phyloP scores from a whole-genome alignment of 495 filamentous ascomycete genomes.

The Xylaria longipes region DNA sequence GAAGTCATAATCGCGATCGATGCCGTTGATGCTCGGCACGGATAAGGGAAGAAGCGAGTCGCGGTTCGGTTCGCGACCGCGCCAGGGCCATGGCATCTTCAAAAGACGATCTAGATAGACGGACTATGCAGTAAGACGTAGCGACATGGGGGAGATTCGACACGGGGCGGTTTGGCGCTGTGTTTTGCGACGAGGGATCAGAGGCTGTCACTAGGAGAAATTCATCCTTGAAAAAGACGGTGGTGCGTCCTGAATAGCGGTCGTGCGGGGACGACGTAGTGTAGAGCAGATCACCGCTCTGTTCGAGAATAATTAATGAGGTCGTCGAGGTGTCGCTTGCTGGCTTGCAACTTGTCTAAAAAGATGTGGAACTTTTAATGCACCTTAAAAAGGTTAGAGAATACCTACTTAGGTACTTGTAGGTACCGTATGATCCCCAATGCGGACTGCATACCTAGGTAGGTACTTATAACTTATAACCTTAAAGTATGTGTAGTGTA shows the following conservation, averaged over 20 bases:
- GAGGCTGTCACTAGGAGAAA: not conserved
- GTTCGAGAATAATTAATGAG: conserved; percentile 14
- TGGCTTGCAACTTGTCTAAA: conserved; percentile 17
- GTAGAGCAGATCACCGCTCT: not conserved
- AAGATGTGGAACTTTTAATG: conserved; percentile 12
- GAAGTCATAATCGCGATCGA: conserved; percentile 37
- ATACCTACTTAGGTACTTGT: not conserved
- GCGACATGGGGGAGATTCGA: conserved; percentile 35
- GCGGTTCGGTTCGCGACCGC: conserved; percentile 43
- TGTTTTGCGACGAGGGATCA: not conserved
- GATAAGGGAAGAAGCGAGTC: conserved; percentile 47
- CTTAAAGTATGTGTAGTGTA: no score
- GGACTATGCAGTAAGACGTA: conserved; percentile 30
- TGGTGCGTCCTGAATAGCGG: not conserved
- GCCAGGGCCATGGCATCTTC: conserved; percentile 48
- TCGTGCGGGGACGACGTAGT: conserved; percentile 7
- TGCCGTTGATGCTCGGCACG: conserved; percentile 41
- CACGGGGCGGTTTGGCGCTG: not conserved
- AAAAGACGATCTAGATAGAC: conserved; percentile 29
- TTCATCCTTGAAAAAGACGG: conserved; percentile 23
- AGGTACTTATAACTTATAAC: no score
- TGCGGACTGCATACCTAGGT: not conserved
- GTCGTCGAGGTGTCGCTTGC: conserved; percentile 9
- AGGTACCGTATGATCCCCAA: not conserved
- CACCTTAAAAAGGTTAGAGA: not conserved